phyloP scores from a whole-genome alignment of 2,329 filamentous ascomycete species.

The Paraconiothyrium brasiliense region DNA sequence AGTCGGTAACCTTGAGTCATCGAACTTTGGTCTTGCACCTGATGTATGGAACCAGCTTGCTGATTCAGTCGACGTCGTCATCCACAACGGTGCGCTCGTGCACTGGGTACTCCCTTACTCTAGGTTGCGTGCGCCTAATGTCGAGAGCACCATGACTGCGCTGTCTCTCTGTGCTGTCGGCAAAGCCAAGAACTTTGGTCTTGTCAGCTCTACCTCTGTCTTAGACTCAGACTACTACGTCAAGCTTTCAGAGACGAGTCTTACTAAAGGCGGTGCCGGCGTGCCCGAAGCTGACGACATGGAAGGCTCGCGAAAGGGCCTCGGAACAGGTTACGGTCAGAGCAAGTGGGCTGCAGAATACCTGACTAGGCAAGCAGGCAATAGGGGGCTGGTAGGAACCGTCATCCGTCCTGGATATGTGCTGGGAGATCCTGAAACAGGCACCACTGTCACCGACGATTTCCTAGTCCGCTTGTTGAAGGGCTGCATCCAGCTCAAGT shows the following conservation, averaged over 20 bases:
- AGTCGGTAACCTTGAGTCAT: conserved; percentile 76
- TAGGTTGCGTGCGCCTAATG: conserved; percentile 76
- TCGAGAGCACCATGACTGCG: conserved; percentile 80
- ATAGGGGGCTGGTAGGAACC: conserved; percentile 76
- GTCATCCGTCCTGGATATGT: conserved; percentile 89
- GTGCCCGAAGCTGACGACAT: conserved; percentile 82
- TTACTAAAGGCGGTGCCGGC: conserved; percentile 68
- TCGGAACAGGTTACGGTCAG: conserved; percentile 90
- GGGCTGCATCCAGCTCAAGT: conserved; percentile 81
- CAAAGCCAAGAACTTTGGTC: conserved; percentile 81
- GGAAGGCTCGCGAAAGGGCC: conserved; percentile 75
- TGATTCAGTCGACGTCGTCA: conserved; percentile 71
- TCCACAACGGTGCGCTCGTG: conserved; percentile 77
- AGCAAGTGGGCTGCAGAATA: conserved; percentile 83
- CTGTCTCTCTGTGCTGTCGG: conserved; percentile 79
- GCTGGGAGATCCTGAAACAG: conserved; percentile 74
- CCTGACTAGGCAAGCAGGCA: conserved; percentile 80
- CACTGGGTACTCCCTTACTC: conserved; percentile 86
- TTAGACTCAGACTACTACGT: conserved; percentile 87
- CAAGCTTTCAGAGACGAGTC: conserved; percentile 71
- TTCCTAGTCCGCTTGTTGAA: conserved; percentile 89
- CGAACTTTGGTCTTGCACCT: conserved; percentile 75
- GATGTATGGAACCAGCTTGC: conserved; percentile 71
- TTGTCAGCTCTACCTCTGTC: conserved; percentile 83
- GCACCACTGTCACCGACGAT: conserved; percentile 82